These are phyloP conservation scores for Isoetes taiwanensis DNA, from an alignment of 75 land plant species.

Conservation along the genomic window DNA sequence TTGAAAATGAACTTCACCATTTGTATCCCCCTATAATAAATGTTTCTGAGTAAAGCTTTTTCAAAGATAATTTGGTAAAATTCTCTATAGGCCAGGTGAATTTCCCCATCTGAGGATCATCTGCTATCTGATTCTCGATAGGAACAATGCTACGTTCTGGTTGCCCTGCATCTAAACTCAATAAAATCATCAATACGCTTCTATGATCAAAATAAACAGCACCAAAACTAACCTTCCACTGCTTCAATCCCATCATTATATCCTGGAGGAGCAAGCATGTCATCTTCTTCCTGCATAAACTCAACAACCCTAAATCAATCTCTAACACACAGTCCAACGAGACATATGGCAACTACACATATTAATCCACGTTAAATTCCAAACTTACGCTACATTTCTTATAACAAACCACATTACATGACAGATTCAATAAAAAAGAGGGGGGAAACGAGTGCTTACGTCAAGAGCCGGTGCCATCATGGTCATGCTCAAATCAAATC, in stretches of 20 bases:
- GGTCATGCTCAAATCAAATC: no score
- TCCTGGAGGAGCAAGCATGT: neutral
- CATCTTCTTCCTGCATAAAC: neutral
- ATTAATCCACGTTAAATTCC: neutral
- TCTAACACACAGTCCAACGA: neutral
- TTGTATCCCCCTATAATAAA: conserved; percentile 1
- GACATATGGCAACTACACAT: neutral
- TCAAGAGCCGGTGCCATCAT: neutral
- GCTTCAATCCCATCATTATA: neutral
- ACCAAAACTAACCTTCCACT: neutral
- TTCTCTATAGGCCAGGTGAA: conserved; percentile 7
- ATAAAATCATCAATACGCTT: neutral
- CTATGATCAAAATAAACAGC: neutral
- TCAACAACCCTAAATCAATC: neutral
- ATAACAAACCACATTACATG: no score
- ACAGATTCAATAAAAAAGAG: neutral
- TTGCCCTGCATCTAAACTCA: neutral
- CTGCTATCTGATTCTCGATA: neutral
- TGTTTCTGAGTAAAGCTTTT: neutral
- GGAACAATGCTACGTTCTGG: neutral
- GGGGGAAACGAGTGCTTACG: neutral
- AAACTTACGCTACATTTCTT: no score
- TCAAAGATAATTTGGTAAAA: neutral
- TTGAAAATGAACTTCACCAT: neutral
- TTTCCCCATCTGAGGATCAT: neutral